Base-by-base conservation (phyloP, 305 asterid genomes). In the Coffea humblotiana region DNA sequence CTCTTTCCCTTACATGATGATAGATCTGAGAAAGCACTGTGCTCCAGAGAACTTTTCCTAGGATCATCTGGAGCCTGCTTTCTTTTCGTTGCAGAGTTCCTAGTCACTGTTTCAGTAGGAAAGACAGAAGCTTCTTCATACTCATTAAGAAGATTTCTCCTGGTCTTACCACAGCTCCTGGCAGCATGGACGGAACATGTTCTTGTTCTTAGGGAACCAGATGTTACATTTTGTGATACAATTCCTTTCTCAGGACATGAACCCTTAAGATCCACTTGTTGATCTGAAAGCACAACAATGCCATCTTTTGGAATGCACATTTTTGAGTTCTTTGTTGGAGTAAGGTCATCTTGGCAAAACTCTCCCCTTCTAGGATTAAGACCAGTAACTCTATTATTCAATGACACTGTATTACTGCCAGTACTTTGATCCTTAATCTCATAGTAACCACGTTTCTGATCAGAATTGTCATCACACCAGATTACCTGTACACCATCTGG, bases 401-500 rank as follows among this genome's bases (percentile, higher is more conserved):
- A 75, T 76, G 88, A 79, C 56, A 78, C 77, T 72, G 81, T 84
- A 77, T 86, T 87, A 79, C 74, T 75, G 77, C 83, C 77, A 74
- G 79, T 45, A 85, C 81, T 83, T 82, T 88, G 91, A n/a, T 86
- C 81, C 60, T 84, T 82, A 80, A 88, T 82, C 85, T 96, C 99
- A 83, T 94, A 92, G 85, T 96, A 94, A 79, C 98, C 97, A 88
- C 97, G 90, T 85, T 84, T 94, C 70, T 82, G 91, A 71, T 80
- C 86, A 77, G 89, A 92, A 86, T 92, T 93, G 84, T 90, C 94
- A 82, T 80, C 79, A 82, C 97, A 92, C 99, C 98, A 94, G 82
- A 85, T 82, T 79, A 91, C 91, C 76, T 87, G 88, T 25, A 85
- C 93, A 19, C 90, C 89, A 78, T 90, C 86, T 29, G 95, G 97